Evolutionary conservation across 106 monocot genomes (phyloP), one percentile per base, ranked within the genome.

Genomic region (Acorus calamus): DNA sequence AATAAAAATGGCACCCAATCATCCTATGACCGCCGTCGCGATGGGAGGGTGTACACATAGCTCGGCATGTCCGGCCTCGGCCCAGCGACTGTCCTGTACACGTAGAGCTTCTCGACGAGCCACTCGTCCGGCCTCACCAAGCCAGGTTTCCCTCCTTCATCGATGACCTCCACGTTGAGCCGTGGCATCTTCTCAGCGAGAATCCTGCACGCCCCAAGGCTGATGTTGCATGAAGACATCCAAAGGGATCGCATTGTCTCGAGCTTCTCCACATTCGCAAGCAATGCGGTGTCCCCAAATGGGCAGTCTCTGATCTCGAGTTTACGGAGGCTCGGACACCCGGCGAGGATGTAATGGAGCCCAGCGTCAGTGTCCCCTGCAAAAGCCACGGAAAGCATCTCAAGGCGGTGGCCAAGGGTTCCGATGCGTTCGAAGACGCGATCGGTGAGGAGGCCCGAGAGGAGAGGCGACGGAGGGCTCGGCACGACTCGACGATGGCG

Each of bases 191-290:
- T 89, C 67, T 48, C 53, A 4, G 89, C 85, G 46, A 89, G 73
- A 44, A 68, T 61, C 62, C 71, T 66, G 49, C 89, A 89, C 3
- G 77, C 85, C 4, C 83, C 82, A 64, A 89, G 68, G 62, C 73
- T 89, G 60, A 89, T 62, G 14, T 74, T 57, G 69, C 89, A 89
- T 1, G 89, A 75, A 3, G 85, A 89, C 82, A 89, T 89, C 89
- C 85, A 89, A 89, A 89, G 89, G 85, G 89, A 89, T 83, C 85
- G 85, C 89, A 89, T 89, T 85, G 89, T 80, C 80, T 89, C 85
- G 50, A 85, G 79, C 72, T 85, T 89, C 6, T 66, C 77, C 2
- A 70, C 77, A 53, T 89, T 85, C 1, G 61, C 71, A 53, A 89
- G 42, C 77, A 89, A 71, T 55, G 89, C 68, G 50, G 80, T 78